Base-by-base conservation (phyloP, 2,329 filamentous ascomycete species). In the Penicillium fuscoglaucum region DNA sequence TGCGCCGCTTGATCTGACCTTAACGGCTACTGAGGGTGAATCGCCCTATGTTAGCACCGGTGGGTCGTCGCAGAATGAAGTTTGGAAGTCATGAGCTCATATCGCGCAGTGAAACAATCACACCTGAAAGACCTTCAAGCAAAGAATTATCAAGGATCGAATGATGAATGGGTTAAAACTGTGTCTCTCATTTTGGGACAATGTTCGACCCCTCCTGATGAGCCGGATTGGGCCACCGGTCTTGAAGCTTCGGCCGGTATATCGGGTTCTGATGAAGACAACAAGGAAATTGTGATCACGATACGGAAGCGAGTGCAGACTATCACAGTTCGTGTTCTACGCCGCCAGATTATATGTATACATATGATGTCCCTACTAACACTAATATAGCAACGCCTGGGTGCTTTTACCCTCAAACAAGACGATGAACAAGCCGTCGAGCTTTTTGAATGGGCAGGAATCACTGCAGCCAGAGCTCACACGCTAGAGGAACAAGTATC, bases 1-100 rank as follows among this genome's bases (percentile, higher is more conserved):
- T 54, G 59, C 72, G 60, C 62, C 72, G 4, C 73, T 87, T 10
- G 83, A 87, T 65, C 68, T 87, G 39, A 79, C 79, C 54, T 74
- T 88, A 29, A 74, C 82, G 12, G 85, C 81, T 26, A 87, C 84
- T 28, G 84, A 88, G 68, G 82, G 82, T 47, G 80, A 84, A 61
- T 75, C 73, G 55, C 79, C 84, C 13, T 87, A 83, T 70, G 74
- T 78, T 24, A 73, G 74, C 8, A 76, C 75, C 57, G 71, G 82
- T 84, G 69, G 50, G 70, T 59, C 19, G 21, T 40, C 26, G 12
- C 13, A 19, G 19, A 43, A 35, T 37, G 28, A 12, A 43, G 21
- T 10, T 15, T 28, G 26, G 15, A 39, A 39, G 24, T 44, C 35
- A 40, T 21, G 29, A n/a, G 37, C 63, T 71, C 51, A 70, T 47